phyloP scores from a whole-genome alignment of 2,329 filamentous ascomycete genomes.

The Davidsoniella neocaledoniae region DNA sequence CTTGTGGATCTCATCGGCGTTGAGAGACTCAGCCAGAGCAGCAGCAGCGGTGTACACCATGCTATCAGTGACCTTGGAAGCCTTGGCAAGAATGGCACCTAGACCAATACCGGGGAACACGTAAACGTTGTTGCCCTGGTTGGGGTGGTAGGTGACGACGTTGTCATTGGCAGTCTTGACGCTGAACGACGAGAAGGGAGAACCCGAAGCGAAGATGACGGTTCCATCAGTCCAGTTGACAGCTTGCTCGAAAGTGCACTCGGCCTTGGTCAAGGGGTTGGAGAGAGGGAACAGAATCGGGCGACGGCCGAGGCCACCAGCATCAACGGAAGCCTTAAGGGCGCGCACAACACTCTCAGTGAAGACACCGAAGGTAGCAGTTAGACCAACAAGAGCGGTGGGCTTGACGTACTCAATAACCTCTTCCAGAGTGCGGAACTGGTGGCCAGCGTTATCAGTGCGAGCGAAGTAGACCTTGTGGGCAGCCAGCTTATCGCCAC shows the following conservation, averaged over 20 bases:
- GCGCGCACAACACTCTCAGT: slow-evolving; percentile 67
- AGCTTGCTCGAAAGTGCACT: slow-evolving; percentile 87
- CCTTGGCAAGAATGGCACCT: slow-evolving; percentile 80
- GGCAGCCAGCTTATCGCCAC: slow-evolving; percentile 82
- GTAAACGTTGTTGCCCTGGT: slow-evolving; percentile 77
- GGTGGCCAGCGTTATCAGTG: slow-evolving; percentile 45
- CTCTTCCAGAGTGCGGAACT: slow-evolving; percentile 68
- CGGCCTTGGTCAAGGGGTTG: slow-evolving; percentile 90
- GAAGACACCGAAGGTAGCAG: slow-evolving; percentile 87
- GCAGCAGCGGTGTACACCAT: slow-evolving; percentile 95
- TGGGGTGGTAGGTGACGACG: slow-evolving; percentile 53
- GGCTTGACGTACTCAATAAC: slow-evolving; percentile 92
- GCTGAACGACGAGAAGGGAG: slow-evolving; percentile 64
- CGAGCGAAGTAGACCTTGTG: slow-evolving; percentile 65
- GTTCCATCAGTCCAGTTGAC: slow-evolving; percentile 80
- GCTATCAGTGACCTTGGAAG: slow-evolving; percentile 70
- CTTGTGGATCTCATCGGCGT: slow-evolving; percentile 61
- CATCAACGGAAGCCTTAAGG: slow-evolving; percentile 47
- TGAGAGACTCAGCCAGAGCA: slow-evolving; percentile 62
- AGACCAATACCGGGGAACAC: slow-evolving; percentile 95
- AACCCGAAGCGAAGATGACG: slow-evolving; percentile 87
- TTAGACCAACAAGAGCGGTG: slow-evolving; percentile 84
- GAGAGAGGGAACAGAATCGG: slow-evolving; percentile 93
- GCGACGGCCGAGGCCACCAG: slow-evolving; percentile 50
- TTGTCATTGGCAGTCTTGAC: slow-evolving; percentile 43